A percentile compares a stretch with the other conserved stretches of the same genome.
phyloP scores from a whole-genome alignment of 208 protist species.

The Blechomonas ayalai region DNA sequence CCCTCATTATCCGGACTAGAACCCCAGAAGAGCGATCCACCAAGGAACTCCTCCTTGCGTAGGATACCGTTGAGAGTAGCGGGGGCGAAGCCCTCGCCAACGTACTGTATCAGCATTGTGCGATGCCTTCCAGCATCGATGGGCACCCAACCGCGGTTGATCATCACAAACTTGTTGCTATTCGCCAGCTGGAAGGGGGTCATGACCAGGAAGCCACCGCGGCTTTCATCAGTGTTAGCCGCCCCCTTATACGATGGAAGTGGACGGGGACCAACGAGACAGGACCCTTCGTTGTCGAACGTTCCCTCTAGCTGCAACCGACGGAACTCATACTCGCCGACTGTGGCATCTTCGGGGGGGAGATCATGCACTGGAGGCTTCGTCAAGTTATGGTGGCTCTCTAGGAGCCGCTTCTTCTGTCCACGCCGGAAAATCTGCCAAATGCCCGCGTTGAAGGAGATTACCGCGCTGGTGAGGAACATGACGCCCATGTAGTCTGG shows the following conservation, averaged over 20 bases:
- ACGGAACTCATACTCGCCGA: conserved; percentile 65
- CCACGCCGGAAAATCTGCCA: conserved; percentile 77
- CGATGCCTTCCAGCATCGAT: conserved; percentile 83
- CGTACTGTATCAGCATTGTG: conserved; percentile 77
- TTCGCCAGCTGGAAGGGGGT: conserved; percentile 78
- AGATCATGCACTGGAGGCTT: conserved; percentile 44
- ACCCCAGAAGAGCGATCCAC: conserved; percentile 40
- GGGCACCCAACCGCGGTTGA: conserved; percentile 85
- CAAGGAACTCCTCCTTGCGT: conserved; percentile 67
- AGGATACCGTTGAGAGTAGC: conserved; percentile 51
- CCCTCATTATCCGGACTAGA: conserved; percentile 57
- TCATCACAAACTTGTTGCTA: conserved; percentile 64
- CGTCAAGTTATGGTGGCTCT: conserved; percentile 73
- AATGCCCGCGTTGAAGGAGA: conserved; percentile 86
- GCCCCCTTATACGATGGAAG: conserved; percentile 78
- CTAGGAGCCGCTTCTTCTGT: conserved; percentile 71
- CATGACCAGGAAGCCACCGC: conserved; percentile 80
- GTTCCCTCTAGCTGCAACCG: conserved; percentile 51
- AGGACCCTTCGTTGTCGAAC: conserved; percentile 83
- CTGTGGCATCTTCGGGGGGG: conserved; percentile 21
- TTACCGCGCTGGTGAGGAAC: conserved; percentile 68
- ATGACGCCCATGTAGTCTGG: conserved; percentile 81
- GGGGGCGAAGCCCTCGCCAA: conserved; percentile 64
- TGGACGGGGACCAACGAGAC: conserved; percentile 75
- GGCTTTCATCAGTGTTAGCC: conserved; percentile 59